Evolutionary conservation across 139 green algal genomes (phyloP).

Genomic region (Closterium sp.): DNA sequence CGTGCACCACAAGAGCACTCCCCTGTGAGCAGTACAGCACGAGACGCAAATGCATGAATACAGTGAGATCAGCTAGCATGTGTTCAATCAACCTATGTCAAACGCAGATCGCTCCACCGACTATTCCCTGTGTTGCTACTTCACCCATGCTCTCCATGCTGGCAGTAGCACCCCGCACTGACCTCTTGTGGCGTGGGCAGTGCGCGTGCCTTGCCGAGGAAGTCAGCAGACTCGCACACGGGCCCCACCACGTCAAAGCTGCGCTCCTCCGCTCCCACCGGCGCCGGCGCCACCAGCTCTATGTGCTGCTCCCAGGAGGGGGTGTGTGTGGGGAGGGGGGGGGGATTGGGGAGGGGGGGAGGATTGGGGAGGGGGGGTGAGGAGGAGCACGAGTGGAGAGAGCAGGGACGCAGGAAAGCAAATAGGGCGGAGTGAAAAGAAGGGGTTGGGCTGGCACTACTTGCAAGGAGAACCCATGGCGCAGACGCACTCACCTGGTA

Average conservation of each 20-base stretch:
- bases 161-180: neutral
- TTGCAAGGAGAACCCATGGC: too few relatives aligned
- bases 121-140: neutral
- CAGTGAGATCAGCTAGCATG: too few relatives aligned
- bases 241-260: constrained; percentile 91
- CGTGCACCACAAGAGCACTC: constrained; percentile 84
- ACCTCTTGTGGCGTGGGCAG: constrained; percentile 59
- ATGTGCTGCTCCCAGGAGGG: constrained; percentile 81
- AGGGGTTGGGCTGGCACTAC: too few relatives aligned
- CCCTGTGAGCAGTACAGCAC: constrained; percentile 53
- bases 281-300: constrained; percentile 79
- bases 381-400: neutral
- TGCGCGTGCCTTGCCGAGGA: constrained; percentile 86
- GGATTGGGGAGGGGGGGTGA: neutral
- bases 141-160: neutral
- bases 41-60: too few relatives aligned
- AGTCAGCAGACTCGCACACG: constrained; percentile 96
- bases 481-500: constrained; percentile 46
- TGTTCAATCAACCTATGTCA: neutral
- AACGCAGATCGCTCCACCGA: neutral
- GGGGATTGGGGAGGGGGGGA: neutral
- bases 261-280: constrained; percentile 32
- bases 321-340: neutral
- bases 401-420: constrained; percentile 6
- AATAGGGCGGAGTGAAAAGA: neutral